Conservation (phyloP, 345 rosid genomes). For the Tarenaya hassleriana region DNA sequence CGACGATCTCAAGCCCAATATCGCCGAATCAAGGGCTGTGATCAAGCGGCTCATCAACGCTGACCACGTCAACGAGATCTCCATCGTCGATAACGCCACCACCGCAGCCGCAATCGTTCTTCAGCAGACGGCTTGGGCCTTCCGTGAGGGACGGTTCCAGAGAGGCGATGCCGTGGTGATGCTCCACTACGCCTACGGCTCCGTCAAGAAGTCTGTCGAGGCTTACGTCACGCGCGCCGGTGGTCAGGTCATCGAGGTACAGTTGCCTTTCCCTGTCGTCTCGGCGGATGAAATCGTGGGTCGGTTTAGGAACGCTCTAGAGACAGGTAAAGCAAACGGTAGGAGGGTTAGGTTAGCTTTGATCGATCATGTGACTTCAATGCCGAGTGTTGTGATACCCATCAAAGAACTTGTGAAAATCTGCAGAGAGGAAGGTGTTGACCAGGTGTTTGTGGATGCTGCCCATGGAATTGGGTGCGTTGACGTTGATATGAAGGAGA, state of each 20-base stretch:
- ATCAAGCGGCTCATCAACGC: conserved; percentile 65
- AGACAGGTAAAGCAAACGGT: conserved; percentile 57
- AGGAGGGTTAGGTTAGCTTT: conserved; percentile 72
- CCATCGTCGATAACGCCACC: conserved; percentile 88
- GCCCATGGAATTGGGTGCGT: conserved; percentile 92
- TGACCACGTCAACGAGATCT: conserved; percentile 56
- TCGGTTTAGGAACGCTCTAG: conserved; percentile 56
- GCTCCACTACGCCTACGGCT: conserved; percentile 82
- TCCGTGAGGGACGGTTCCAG: conserved; percentile 51
- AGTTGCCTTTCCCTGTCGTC: conserved; percentile 70
- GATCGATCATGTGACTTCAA: conserved; percentile 88
- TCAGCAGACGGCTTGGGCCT: conserved; percentile 63
- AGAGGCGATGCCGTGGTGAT: conserved; percentile 73
- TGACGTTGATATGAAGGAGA: conserved; percentile 75
- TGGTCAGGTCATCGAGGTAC: conserved; percentile 76
- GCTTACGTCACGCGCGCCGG: conserved; percentile 86
- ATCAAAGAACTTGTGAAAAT: conserved; percentile 70
- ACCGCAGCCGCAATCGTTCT: conserved; percentile 85
- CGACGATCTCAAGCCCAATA: conserved; percentile 47
- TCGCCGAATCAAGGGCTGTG: conserved; percentile 46
- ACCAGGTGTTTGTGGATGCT: conserved; percentile 84
- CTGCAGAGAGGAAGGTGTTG: conserved; percentile 85
- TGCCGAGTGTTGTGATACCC: conserved; percentile 87
- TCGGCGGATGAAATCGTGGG: conserved; percentile 53
- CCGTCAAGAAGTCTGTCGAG: conserved; percentile 82